These are phyloP conservation scores for Ocimum tenuiflorum DNA, from an alignment of 257 asterid genomes.

Conservation along the genomic window DNA sequence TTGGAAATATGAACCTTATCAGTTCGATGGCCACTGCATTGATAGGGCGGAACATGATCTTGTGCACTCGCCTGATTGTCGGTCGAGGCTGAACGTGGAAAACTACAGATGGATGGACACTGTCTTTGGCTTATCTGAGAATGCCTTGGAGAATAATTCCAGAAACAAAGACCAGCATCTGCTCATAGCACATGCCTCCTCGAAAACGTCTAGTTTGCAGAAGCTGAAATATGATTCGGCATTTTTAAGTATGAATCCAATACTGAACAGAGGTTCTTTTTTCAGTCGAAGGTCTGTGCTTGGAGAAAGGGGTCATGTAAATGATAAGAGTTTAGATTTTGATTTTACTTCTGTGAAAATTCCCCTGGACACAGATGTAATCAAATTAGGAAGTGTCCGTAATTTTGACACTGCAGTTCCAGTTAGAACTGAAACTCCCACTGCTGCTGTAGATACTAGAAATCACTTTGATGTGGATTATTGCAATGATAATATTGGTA, in stretches of 20 bases:
- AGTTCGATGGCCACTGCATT: slow-evolving; percentile 17
- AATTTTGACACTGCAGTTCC: slow-evolving; percentile 31
- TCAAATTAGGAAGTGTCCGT: slow-evolving; percentile 32
- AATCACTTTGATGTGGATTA: slow-evolving; percentile 17
- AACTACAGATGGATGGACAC: slow-evolving; percentile 27
- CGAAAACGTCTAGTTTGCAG: slow-evolving; percentile 26
- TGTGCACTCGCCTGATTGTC: slow-evolving; percentile 34
- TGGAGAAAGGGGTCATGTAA: slow-evolving; percentile 32
- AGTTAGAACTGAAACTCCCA: slow-evolving; percentile 33
- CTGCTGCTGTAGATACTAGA: slow-evolving; percentile 26
- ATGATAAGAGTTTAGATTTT: slow-evolving; percentile 39
- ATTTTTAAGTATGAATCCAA: slow-evolving; percentile 63
- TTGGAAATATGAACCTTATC: slow-evolving; percentile 24
- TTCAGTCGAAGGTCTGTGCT: slow-evolving; percentile 31
- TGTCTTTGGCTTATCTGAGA: slow-evolving; percentile 27
- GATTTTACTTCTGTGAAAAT: slow-evolving; percentile 69
- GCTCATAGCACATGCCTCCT: slow-evolving; percentile 23
- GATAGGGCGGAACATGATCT: slow-evolving; percentile 23
- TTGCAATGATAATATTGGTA: slow-evolving; percentile 17
- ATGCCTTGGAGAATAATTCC: slow-evolving; percentile 20
- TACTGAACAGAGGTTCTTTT: slow-evolving; percentile 36
- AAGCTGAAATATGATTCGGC: slow-evolving; percentile 39
- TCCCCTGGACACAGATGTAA: slow-evolving; percentile 43
- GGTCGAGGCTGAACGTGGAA: slow-evolving; percentile 24
- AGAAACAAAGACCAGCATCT: slow-evolving; percentile 25